Conservation (phyloP, 805 yeast genomes). For the Kuraishia borneana region DNA sequence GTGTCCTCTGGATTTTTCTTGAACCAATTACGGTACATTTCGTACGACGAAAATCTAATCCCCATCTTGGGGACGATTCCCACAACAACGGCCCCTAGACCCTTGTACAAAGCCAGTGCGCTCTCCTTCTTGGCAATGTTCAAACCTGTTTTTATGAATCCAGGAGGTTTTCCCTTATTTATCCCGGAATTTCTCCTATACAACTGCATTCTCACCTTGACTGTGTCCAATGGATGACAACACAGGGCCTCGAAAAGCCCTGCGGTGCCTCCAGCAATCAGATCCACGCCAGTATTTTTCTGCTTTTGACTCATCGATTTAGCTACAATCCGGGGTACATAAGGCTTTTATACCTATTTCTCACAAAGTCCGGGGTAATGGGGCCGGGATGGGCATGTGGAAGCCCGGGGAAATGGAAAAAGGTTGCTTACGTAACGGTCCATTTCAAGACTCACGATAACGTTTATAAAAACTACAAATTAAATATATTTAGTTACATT, state of each 20-base stretch:
- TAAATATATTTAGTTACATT: too few species aligned
- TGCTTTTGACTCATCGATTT: constrained; percentile 5
- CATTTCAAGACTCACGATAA: background rate
- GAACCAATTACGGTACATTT: constrained; percentile 66
- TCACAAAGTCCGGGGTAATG: too few species aligned
- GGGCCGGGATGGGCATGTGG: too few species aligned
- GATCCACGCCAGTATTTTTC: constrained; percentile 44
- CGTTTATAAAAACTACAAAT: too few species aligned
- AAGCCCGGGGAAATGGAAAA: too few species aligned
- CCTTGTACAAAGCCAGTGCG: constrained; percentile 80
- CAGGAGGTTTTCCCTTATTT: constrained; percentile 61
- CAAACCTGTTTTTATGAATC: constrained; percentile 74
- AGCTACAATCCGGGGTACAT: too few species aligned
- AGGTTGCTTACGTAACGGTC: background rate
- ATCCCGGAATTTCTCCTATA: constrained; percentile 52
- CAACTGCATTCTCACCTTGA: constrained; percentile 95
- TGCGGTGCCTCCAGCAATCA: constrained; percentile 93
- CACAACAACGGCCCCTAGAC: constrained; percentile 92
- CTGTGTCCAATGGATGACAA: constrained; percentile 97
- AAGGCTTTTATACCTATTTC: too few species aligned
- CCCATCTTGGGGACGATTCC: constrained; percentile 99
- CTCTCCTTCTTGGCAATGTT: constrained; percentile 73
- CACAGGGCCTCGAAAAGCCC: constrained; percentile 95
- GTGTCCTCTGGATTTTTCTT: constrained; percentile 48
- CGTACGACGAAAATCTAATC: constrained; percentile 89